Percentiles rank a stretch among this genome's conserved stretches.
Conservation (phyloP, 495 filamentous ascomycete species). For the Aspergillus biplanus region DNA sequence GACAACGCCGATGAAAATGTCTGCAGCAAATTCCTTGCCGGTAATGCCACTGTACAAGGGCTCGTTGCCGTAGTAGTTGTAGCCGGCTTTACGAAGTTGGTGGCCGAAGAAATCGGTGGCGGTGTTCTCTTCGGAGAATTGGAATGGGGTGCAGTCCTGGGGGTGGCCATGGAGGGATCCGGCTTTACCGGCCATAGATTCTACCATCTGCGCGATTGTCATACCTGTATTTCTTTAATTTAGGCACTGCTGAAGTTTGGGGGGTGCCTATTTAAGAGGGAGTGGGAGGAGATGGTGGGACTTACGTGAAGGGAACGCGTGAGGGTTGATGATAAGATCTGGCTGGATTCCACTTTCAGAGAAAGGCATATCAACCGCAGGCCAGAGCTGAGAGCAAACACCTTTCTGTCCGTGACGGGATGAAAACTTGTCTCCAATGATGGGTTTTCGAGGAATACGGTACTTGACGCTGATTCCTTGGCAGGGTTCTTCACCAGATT, state of each 20-base stretch:
- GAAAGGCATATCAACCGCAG: slow-evolving; percentile 92
- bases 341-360: slow-evolving; percentile 96
- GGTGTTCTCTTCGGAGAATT: slow-evolving; percentile 88
- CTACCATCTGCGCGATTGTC: slow-evolving; percentile 99
- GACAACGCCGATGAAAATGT: slow-evolving; percentile 96
- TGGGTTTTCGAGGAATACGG: slow-evolving; percentile 83
- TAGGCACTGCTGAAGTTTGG: slow-evolving; percentile 21
- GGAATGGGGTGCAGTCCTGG: slow-evolving; percentile 93
- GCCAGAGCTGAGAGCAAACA: slow-evolving; percentile 96
- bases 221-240: slow-evolving; percentile 53
- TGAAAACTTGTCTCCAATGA: slow-evolving; percentile 78
- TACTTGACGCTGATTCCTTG: slow-evolving; percentile 90
- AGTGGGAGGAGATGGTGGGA: slow-evolving; percentile 8
- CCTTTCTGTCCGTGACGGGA: slow-evolving; percentile 63
- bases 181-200: slow-evolving; percentile 93
- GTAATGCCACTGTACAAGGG: slow-evolving; percentile 98
- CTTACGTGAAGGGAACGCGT: slow-evolving; percentile 96
- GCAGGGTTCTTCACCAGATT: slow-evolving; percentile 77
- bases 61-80: slow-evolving; percentile 98
- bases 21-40: slow-evolving; percentile 87
- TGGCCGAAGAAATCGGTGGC: slow-evolving; percentile 95
- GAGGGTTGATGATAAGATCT: slow-evolving; percentile 98
- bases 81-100: slow-evolving; percentile 90
- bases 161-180: slow-evolving; percentile 92
- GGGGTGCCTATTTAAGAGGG: neutral